Base-by-base conservation (phyloP, 257 asterid species). In the Plantago major region DNA sequence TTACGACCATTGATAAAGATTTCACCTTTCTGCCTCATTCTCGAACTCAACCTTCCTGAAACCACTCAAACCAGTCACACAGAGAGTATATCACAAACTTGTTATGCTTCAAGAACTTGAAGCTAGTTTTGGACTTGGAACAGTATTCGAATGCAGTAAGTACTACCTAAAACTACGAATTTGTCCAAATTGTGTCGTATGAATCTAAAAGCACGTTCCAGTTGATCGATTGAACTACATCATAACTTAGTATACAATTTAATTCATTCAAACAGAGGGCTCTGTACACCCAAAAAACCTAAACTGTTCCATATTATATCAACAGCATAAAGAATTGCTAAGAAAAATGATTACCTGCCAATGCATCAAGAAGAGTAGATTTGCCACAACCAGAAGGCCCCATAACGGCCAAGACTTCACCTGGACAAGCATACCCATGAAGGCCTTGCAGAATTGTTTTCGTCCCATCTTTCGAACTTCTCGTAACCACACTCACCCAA, bases 351-450 rank as follows among this genome's bases (percentile, higher is more conserved):
- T 51, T 38, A 81, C 88, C 88, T 43, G 89, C 89, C 62, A 84
- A 65, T 3, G 83, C 66, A 22, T 78, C 83, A 33, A 78, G 77
- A 51, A 74, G 74, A 16, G 82, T 78, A 10, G 82, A 73, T 38
- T 78, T 78, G 62, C 82, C 82, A 15, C 68, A 78, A 22, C 83
- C 83, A 15, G 83, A 78, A 55, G 83, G 83, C 16, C 83, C 83
- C 83, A 78, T 78, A 33, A 78, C 55, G 4, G 79, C 83, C 52
- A 78, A 49, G 1, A 78, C 72, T 46, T 74, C 71, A 17, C 75
- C 77, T n/a, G 83, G 79, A n/a, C 55, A 45, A 22, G 72, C 83
- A 55, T 71, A 74, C 7, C 83, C 83, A 5, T 57, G 74, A 10
- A 78, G 60, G 11, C 73, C 78, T 22, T 57, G 48, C 26, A 76